These are phyloP conservation scores for Claviceps digitariae DNA, from an alignment of 2,329 filamentous ascomycete genomes.

Conservation along the genomic window DNA sequence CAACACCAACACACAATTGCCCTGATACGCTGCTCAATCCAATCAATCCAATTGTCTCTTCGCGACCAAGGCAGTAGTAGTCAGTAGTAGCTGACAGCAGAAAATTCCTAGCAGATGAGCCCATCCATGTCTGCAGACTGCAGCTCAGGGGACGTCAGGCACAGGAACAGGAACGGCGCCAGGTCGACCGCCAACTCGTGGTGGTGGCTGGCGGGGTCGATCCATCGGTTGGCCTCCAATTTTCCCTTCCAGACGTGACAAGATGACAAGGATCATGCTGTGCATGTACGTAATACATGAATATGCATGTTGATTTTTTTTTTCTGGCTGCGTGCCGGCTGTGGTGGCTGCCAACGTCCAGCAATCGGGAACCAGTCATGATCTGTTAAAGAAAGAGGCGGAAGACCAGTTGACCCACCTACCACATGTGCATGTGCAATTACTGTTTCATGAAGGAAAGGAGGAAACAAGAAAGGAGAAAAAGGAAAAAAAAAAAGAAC, in stretches of 20 bases:
- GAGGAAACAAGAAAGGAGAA: no score
- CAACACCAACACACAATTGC: no score
- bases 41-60: no score
- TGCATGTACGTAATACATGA: neutral
- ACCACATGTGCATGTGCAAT: neutral
- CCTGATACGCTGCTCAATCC: no score
- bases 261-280: neutral
- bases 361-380: neutral
- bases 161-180: neutral
- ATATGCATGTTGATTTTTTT: neutral
- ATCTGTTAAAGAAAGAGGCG: neutral
- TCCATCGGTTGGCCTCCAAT: neutral
- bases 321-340: neutral
- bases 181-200: neutral
- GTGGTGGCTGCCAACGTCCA: neutral
- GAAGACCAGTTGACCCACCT: neutral
- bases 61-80: no score
- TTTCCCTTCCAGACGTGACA: no score
- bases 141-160: no score
- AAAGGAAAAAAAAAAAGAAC: neutral
- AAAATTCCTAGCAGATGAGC: no score
- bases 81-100: no score
- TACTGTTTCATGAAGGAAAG: neutral
- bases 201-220: neutral
- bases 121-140: no score